Conservation (phyloP, 2,329 filamentous ascomycete species). For the Dactylellina drechsleri region DNA sequence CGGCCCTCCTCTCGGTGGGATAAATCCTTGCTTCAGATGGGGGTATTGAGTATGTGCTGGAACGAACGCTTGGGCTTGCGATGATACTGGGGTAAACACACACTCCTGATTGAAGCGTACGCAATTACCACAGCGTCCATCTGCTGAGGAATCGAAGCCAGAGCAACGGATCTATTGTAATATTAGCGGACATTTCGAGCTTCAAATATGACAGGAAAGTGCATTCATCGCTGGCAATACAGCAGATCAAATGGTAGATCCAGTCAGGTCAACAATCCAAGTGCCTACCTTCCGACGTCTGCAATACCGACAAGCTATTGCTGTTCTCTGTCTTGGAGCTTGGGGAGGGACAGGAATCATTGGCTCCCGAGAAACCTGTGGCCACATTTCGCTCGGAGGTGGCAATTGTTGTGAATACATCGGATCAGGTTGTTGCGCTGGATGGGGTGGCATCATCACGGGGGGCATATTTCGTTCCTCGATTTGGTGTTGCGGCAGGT, state of each 20-base stretch:
- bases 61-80: slow-evolving; percentile 78
- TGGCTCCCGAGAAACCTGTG: slow-evolving; percentile 43
- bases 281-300: slow-evolving; percentile 68
- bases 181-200: not conserved
- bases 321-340: slow-evolving; percentile 70
- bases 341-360: slow-evolving; percentile 54
- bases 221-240: not conserved
- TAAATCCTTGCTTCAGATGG: slow-evolving; percentile 64
- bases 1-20: slow-evolving; percentile 60
- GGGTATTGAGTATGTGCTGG: slow-evolving; percentile 75
- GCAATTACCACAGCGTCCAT: slow-evolving; percentile 78
- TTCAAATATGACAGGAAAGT: slow-evolving; percentile 17
- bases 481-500: slow-evolving; percentile 20
- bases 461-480: slow-evolving; percentile 52
- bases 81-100: slow-evolving; percentile 79
- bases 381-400: slow-evolving; percentile 51
- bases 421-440: slow-evolving; percentile 35
- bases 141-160: slow-evolving; percentile 76
- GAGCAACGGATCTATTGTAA: slow-evolving; percentile 77
- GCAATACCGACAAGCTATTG: slow-evolving; percentile 71
- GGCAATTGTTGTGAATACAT: slow-evolving; percentile 51
- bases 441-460: slow-evolving; percentile 49
- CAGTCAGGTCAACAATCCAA: too few species aligned
- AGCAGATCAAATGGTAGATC: too few species aligned
- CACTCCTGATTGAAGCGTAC: slow-evolving; percentile 79